phyloP scores from a whole-genome alignment of 2,329 filamentous ascomycete genomes.

The Ophiocordyceps camponoti-floridani region DNA sequence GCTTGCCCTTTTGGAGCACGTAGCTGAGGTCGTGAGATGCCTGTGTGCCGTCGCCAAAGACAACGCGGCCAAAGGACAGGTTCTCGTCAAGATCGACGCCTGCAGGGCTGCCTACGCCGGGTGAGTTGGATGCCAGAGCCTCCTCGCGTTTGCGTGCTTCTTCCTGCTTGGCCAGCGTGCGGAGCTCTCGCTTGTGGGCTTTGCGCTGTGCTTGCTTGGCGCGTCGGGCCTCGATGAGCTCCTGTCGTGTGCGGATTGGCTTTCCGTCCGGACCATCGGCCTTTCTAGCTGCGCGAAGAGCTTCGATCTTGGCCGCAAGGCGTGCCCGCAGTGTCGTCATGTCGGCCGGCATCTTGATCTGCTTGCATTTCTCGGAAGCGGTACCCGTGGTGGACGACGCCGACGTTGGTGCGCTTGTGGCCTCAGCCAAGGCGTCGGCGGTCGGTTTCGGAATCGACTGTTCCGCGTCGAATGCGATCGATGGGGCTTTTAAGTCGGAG shows the following conservation, averaged over 20 bases:
- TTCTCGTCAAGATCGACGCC: slow-evolving; percentile 34
- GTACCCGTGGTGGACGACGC: slow-evolving; percentile 40
- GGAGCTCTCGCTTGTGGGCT: slow-evolving; percentile 73
- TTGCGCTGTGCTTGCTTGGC: slow-evolving; percentile 77
- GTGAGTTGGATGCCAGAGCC: slow-evolving; percentile 44
- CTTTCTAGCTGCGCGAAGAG: slow-evolving; percentile 69
- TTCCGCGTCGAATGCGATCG: slow-evolving; percentile 39
- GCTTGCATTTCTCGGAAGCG: slow-evolving; percentile 36
- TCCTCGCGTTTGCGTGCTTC: slow-evolving; percentile 52
- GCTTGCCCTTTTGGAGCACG: slow-evolving; percentile 35
- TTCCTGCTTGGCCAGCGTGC: slow-evolving; percentile 60
- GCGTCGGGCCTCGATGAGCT: slow-evolving; percentile 77
- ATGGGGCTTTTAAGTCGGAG: slow-evolving; percentile 29
- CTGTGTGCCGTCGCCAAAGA: slow-evolving; percentile 71
- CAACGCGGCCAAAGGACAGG: slow-evolving; percentile 82
- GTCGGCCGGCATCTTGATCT: slow-evolving; percentile 50
- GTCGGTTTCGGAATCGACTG: slow-evolving; percentile 17
- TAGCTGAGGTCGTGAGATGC: slow-evolving; percentile 57
- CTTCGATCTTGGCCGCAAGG: slow-evolving; percentile 67
- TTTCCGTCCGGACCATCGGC: slow-evolving; percentile 71
- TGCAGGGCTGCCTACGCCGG: slow-evolving; percentile 37
- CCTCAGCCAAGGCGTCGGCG: slow-evolving; percentile 21
- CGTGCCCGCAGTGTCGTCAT: slow-evolving; percentile 61
- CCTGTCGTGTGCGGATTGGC: slow-evolving; percentile 63
- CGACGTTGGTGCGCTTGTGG: slow-evolving; percentile 46